phyloP scores from a whole-genome alignment of 257 asterid genomes.

The Salvia rosmarinus region DNA sequence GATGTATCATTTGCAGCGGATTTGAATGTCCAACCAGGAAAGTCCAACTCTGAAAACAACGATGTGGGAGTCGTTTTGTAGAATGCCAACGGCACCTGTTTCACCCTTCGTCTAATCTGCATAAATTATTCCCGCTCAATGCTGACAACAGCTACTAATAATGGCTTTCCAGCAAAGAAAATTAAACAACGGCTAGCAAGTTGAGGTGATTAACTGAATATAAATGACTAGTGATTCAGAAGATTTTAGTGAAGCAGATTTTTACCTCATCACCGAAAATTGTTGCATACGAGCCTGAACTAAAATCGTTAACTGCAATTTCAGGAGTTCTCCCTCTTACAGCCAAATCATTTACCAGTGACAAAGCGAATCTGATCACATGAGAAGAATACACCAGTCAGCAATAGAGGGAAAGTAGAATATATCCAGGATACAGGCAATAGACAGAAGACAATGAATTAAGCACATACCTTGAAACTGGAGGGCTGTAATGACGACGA shows the following conservation, averaged over 20 bases:
- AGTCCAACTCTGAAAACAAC: conserved; percentile 71
- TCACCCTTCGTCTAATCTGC: conserved; percentile 87
- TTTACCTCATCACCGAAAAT: conserved; percentile 77
- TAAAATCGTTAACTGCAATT: conserved; percentile 78
- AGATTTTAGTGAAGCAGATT: not conserved
- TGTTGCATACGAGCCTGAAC: conserved; percentile 84
- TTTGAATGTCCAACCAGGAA: conserved; percentile 84
- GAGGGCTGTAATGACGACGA: conserved; percentile 81
- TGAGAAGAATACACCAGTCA: conserved; percentile 13
- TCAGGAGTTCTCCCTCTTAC: conserved; percentile 71
- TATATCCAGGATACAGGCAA: not conserved
- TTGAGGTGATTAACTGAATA: not conserved
- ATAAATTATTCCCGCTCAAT: conserved; percentile 13
- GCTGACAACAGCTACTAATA: not conserved
- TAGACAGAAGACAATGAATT: not conserved
- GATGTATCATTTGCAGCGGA: conserved; percentile 9
- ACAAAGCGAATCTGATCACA: conserved; percentile 64
- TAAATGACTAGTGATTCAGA: not conserved
- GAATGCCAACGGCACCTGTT: conserved; percentile 91
- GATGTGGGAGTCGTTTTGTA: conserved; percentile 70
- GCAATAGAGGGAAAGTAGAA: not conserved
- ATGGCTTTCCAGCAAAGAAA: not conserved
- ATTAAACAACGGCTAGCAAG: not conserved
- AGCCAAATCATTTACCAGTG: conserved; percentile 83
- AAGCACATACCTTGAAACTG: conserved; percentile 71